Percentiles rank a stretch among this genome's conserved stretches.
Evolutionary conservation across 345 rosid genomes (phyloP).

Genomic region (Physaria fendleri): DNA sequence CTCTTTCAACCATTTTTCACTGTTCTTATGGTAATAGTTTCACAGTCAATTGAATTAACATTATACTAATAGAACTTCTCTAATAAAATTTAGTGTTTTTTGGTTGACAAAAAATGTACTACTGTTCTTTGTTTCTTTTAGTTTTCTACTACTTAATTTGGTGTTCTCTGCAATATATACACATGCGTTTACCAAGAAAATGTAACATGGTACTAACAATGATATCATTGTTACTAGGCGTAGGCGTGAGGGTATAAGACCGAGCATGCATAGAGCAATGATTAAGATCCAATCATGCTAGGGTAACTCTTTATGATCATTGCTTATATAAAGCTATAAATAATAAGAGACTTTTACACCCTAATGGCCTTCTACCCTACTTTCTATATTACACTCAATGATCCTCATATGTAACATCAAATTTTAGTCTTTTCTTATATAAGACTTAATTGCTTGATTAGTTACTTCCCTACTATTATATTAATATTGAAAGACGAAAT

Average conservation of each 20-base stretch:
- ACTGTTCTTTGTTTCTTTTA: too few species aligned
- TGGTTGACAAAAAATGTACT: too few species aligned
- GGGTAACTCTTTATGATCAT: slow-evolving; percentile 7
- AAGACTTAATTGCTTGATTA: neutral
- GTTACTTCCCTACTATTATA: neutral
- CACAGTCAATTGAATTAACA: neutral
- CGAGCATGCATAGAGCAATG: slow-evolving; percentile 31
- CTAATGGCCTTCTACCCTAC: too few species aligned
- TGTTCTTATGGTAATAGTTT: neutral
- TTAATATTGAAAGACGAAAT: neutral
- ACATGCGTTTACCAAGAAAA: slow-evolving; percentile 11
- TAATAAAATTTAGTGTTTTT: too few species aligned
- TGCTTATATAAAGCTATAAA: too few species aligned
- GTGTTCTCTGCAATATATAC: too few species aligned
- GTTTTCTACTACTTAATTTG: too few species aligned
- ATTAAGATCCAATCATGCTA: slow-evolving; percentile 27
- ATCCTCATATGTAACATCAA: too few species aligned
- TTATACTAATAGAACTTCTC: neutral
- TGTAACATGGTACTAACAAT: slow-evolving; percentile 16
- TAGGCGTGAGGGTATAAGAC: slow-evolving; percentile 26
- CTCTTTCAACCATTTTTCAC: slow-evolving; percentile 2
- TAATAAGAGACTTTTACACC: too few species aligned
- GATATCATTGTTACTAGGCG: too few species aligned
- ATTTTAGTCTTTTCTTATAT: neutral
- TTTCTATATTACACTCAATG: too few species aligned